A percentile compares a stretch with the other conserved stretches of the same genome.
These are phyloP conservation scores for Chaetomiaceae sp. DNA, from an alignment of 2,329 filamentous ascomycete genomes.

Conservation along the genomic window DNA sequence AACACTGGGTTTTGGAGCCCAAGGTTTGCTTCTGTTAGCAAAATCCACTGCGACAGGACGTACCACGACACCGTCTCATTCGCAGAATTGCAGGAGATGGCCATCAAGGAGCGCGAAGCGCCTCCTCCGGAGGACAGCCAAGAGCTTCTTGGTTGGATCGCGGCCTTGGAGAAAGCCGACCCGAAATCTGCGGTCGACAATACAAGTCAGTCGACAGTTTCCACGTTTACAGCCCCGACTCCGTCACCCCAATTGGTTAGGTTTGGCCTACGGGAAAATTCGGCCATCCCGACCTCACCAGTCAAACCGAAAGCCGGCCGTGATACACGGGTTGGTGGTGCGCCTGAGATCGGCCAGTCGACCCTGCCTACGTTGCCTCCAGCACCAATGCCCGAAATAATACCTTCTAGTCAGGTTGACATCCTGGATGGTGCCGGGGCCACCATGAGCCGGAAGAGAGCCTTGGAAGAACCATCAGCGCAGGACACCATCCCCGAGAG, in stretches of 20 bases:
- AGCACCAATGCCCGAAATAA: not conserved
- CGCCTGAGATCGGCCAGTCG: not conserved
- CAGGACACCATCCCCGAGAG: not conserved
- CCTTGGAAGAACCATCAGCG: not conserved
- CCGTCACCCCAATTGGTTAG: conserved; percentile 8
- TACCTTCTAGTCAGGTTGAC: not conserved
- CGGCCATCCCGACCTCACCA: not conserved
- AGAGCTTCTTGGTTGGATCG: conserved; percentile 58
- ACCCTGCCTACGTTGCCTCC: conserved; percentile 7
- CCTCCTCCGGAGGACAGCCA: conserved; percentile 51
- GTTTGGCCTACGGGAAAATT: not conserved
- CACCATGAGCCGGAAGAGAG: conserved; percentile 1
- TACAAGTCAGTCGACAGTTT: conserved; percentile 42
- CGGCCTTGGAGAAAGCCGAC: conserved; percentile 53
- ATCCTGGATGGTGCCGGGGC: not conserved
- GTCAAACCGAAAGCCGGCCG: not conserved
- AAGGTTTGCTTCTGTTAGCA: conserved; percentile 70
- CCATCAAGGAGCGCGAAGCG: conserved; percentile 48
- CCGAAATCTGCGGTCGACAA: conserved; percentile 39
- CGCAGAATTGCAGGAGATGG: conserved; percentile 63
- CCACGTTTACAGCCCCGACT: conserved; percentile 23
- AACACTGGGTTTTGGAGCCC: conserved; percentile 68
- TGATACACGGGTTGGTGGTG: not conserved
- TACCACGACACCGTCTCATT: conserved; percentile 66
- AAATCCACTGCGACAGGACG: conserved; percentile 71